Evolutionary conservation across 495 filamentous ascomycete species (phyloP), one percentile per base, ranked within the genome.

Genomic region (Aspergillus nanangensis): DNA sequence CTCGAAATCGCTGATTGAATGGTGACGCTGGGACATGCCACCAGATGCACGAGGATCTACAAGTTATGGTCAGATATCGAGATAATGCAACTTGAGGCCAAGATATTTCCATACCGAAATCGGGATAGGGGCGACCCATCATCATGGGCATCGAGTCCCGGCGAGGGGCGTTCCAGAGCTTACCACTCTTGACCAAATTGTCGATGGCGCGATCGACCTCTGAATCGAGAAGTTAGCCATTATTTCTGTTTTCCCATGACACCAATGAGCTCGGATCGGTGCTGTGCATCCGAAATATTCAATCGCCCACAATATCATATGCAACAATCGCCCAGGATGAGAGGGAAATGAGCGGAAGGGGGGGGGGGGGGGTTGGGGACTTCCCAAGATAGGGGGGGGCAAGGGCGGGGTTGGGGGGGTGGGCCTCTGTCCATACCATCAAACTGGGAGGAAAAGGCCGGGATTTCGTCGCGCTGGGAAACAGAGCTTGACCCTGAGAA

Each of bases 171-270:
- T 72, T 76, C 71, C 90, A 95, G 71, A 91, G 82, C 75, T 96
- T 96, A 22, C 91, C 90, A 66, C 88, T 96, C 76, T 96, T 95
- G 56, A 87, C 77, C 41, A 98, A 79, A 65, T 98, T 98, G 58
- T 98, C 93, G 58, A 91, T 77, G 52, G 93, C 93, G 53, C 93
- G 85, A 43, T 97, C 92, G 58, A 98, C 87, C 84, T 98, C 93
- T 96, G 57, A n/a, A 53, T 25, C 48, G 31, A 44, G 33, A 43
- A 51, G 56, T 70, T 38, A 69, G 60, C 45, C 43, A 54, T 44
- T 33, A 49, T 32, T 20, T 53, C 51, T 48, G 48, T n/a, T n/a
- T n/a, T n/a, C n/a, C n/a, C n/a, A n/a, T n/a, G n/a, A n/a, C n/a
- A n/a, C n/a, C n/a, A n/a, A n/a, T n/a, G n/a, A n/a, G n/a, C n/a